A percentile compares a stretch with the other conserved stretches of the same genome.
These are phyloP conservation scores for Euryodendron excelsum DNA, from an alignment of 148 eudicot species.

Conservation along the genomic window DNA sequence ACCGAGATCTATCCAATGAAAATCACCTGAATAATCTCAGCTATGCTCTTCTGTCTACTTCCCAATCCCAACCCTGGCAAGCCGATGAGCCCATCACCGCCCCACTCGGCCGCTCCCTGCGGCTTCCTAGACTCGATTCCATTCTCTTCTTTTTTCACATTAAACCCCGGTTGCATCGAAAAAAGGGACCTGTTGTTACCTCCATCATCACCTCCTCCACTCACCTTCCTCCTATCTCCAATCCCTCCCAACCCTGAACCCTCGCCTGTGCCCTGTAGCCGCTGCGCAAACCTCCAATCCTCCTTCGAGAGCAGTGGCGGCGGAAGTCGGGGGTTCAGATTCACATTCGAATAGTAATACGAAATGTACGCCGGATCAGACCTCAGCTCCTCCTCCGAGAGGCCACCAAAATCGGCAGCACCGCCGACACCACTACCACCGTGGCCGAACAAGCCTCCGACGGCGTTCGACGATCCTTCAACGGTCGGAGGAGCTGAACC, in stretches of 20 bases:
- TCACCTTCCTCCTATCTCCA: constrained; percentile 56
- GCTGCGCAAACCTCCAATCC: constrained; percentile 61
- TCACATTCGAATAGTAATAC: constrained; percentile 57
- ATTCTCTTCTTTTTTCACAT: constrained; percentile 30
- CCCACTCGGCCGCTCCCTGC: constrained; percentile 46
- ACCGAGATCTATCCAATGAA: background rate
- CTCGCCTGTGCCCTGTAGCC: constrained; percentile 31
- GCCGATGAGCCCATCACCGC: constrained; percentile 66
- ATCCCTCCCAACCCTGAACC: constrained; percentile 49
- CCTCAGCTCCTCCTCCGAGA: constrained; percentile 55
- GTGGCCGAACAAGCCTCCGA: constrained; percentile 37
- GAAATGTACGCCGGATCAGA: constrained; percentile 62
- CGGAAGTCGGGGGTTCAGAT: constrained; percentile 61
- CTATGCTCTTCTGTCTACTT: constrained; percentile 70
- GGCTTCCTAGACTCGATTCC: constrained; percentile 24
- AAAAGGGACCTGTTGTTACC: constrained; percentile 25
- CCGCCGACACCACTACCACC: constrained; percentile 19
- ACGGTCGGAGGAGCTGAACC: constrained; percentile 85
- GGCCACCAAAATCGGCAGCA: constrained; percentile 20
- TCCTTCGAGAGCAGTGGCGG: constrained; percentile 66
- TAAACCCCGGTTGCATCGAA: constrained; percentile 26
- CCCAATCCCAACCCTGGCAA: constrained; percentile 77
- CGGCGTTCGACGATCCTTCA: constrained; percentile 56
- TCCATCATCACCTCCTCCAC: constrained; percentile 16
- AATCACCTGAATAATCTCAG: constrained; percentile 74